Evolutionary conservation across 2,329 filamentous ascomycete species (phyloP).

Genomic region (Massarina eburnea): DNA sequence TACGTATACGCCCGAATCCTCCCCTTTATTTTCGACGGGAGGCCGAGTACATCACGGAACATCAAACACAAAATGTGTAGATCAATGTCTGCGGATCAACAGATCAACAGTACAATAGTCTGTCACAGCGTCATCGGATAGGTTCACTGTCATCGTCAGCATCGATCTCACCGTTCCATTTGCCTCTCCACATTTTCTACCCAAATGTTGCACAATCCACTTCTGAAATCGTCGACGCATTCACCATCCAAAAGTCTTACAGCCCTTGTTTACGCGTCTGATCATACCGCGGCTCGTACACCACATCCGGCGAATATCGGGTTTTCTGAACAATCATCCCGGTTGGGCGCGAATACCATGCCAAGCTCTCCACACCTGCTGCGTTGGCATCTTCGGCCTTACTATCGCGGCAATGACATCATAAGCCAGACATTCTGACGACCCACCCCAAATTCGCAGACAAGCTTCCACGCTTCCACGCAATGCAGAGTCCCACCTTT

Average conservation of each 20-base stretch:
- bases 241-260: no score
- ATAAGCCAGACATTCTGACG: conserved; percentile 3
- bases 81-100: background rate
- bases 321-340: background rate
- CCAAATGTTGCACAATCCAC: no score
- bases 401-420: conserved; percentile 7
- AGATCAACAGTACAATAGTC: background rate
- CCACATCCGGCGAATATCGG: background rate
- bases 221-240: no score
- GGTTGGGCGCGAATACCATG: conserved; percentile 9
- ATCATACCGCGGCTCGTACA: background rate
- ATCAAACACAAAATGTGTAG: background rate
- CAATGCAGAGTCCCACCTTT: background rate
- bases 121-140: background rate
- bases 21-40: background rate
- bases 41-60: background rate
- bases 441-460: background rate
- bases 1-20: background rate
- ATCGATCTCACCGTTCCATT: background rate
- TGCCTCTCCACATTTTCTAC: no score
- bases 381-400: conserved; percentile 8
- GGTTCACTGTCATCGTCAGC: no score
- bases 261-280: background rate
- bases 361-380: conserved; percentile 10
- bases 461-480: background rate